phyloP scores from a whole-genome alignment of 106 monocot species.

The Iris macrosiphon region DNA sequence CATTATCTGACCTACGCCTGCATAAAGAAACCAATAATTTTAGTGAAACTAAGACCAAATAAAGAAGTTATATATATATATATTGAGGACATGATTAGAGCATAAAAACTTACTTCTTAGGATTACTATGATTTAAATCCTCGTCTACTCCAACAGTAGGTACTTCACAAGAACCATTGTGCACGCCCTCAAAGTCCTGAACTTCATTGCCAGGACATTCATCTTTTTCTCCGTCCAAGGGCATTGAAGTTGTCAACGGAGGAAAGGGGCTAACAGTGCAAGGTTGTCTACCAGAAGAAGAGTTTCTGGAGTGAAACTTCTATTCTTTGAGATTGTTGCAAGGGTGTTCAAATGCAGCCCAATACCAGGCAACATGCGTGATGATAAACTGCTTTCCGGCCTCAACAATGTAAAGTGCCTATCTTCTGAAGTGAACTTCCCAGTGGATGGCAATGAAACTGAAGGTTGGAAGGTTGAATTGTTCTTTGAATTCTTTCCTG shows the following conservation, averaged over 20 bases:
- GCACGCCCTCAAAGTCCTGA: constrained; percentile 25
- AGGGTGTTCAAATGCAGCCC: constrained; percentile 92
- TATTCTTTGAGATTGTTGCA: constrained; percentile 45
- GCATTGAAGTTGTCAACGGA: constrained; percentile 13
- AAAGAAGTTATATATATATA: too few relatives aligned
- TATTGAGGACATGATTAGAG: background rate
- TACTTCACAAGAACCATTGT: constrained; percentile 21
- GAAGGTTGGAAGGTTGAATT: constrained; percentile 11
- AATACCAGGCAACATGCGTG: constrained; percentile 52
- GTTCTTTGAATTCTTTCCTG: constrained; percentile 15
- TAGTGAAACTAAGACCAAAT: background rate
- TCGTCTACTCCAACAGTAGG: constrained; percentile 22
- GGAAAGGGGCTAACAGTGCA: constrained; percentile 20
- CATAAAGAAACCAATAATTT: background rate
- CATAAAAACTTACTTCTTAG: constrained; percentile 40
- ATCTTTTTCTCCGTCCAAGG: constrained; percentile 18
- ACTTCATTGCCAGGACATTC: constrained; percentile 9
- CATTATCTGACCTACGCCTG: constrained; percentile 64
- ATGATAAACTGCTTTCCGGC: constrained; percentile 13
- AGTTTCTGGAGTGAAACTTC: constrained; percentile 22
- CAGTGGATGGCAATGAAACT: constrained; percentile 18
- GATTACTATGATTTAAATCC: constrained; percentile 27
- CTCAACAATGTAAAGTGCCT: constrained; percentile 16
- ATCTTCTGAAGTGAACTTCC: constrained; percentile 21
- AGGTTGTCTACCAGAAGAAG: constrained; percentile 26